A percentile compares a stretch with the other conserved stretches of the same genome.
These are phyloP conservation scores for Zygosaccharomyces gambellarensis DNA, from an alignment of 805 yeast genomes.

Conservation along the genomic window DNA sequence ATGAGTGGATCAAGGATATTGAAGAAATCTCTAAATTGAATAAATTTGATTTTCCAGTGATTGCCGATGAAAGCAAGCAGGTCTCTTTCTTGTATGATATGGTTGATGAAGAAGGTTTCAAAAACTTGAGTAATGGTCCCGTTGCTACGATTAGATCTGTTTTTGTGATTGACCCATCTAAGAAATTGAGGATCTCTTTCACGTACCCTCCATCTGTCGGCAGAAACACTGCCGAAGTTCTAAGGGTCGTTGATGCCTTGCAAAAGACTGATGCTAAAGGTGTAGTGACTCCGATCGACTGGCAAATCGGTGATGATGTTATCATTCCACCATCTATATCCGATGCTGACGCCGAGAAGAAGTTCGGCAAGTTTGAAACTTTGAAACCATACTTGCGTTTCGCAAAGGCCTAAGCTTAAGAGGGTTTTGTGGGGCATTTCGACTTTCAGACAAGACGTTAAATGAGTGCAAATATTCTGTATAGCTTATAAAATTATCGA, in stretches of 20 bases:
- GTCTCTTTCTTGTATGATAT: slow-evolving; percentile 80
- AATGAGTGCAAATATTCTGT: not conserved
- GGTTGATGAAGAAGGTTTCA: slow-evolving; percentile 82
- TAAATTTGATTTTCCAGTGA: slow-evolving; percentile 79
- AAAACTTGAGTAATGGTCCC: slow-evolving; percentile 65
- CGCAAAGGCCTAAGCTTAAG: slow-evolving; percentile 39
- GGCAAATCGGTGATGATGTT: slow-evolving; percentile 87
- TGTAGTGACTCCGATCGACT: slow-evolving; percentile 86
- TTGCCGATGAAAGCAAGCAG: slow-evolving; percentile 81
- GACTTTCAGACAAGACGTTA: not conserved
- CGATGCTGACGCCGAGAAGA: slow-evolving; percentile 71
- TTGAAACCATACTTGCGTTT: slow-evolving; percentile 88
- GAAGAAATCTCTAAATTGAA: slow-evolving; percentile 74
- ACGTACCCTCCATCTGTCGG: slow-evolving; percentile 93
- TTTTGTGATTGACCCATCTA: slow-evolving; percentile 82
- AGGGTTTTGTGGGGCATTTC: not conserved
- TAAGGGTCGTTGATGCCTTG: slow-evolving; percentile 84
- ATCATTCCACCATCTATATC: slow-evolving; percentile 84
- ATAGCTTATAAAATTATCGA: not conserved
- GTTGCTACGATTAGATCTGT: slow-evolving; percentile 90
- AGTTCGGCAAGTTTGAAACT: slow-evolving; percentile 80
- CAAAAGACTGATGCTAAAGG: slow-evolving; percentile 80
- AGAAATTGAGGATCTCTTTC: slow-evolving; percentile 80
- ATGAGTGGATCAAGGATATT: slow-evolving; percentile 85
- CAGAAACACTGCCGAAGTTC: slow-evolving; percentile 87